Evolutionary conservation across 2,329 filamentous ascomycete genomes (phyloP).

Genomic region (Aciculosporium take): DNA sequence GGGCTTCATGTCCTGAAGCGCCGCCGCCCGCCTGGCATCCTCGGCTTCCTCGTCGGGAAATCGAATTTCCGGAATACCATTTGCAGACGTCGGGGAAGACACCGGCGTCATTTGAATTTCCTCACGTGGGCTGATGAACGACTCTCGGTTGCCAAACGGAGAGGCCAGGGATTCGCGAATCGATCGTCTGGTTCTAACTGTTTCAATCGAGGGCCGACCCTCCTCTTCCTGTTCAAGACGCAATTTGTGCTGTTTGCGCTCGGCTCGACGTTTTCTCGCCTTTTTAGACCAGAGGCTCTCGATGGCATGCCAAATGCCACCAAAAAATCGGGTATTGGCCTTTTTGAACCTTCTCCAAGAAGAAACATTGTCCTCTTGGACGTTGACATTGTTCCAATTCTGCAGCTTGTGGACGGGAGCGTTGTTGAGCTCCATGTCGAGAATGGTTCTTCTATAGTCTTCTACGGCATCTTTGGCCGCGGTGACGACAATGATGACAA

Average conservation of each 20-base stretch:
- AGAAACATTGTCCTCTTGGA: slow-evolving; percentile 72
- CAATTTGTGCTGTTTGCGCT: slow-evolving; percentile 24
- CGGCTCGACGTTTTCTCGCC: slow-evolving; percentile 33
- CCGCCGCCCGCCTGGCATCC: slow-evolving; percentile 20
- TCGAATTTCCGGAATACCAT: slow-evolving; percentile 25
- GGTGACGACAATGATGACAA: slow-evolving; percentile 80
- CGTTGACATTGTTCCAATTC: slow-evolving; percentile 88
- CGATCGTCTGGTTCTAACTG: slow-evolving; percentile 19
- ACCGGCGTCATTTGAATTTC: slow-evolving; percentile 96
- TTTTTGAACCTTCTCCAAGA: slow-evolving; percentile 86
- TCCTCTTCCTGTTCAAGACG: slow-evolving; percentile 27
- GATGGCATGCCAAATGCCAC: slow-evolving; percentile 35
- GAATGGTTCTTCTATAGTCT: slow-evolving; percentile 79
- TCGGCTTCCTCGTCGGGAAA: slow-evolving; percentile 24
- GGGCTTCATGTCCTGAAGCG: slow-evolving; percentile 32
- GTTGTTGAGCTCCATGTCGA: slow-evolving; percentile 92
- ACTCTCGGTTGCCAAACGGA: slow-evolving; percentile 39
- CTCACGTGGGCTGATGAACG: slow-evolving; percentile 41
- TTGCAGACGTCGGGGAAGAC: slow-evolving; percentile 51
- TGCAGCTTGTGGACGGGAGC: slow-evolving; percentile 81
- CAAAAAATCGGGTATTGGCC: slow-evolving; percentile 51
- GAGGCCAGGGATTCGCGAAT: slow-evolving; percentile 28
- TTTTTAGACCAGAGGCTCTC: slow-evolving; percentile 37
- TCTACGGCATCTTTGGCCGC: slow-evolving; percentile 91
- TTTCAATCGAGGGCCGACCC: slow-evolving; percentile 43